Evolutionary conservation across 106 monocot genomes (phyloP).

Genomic region (Xerophyta viscosa): DNA sequence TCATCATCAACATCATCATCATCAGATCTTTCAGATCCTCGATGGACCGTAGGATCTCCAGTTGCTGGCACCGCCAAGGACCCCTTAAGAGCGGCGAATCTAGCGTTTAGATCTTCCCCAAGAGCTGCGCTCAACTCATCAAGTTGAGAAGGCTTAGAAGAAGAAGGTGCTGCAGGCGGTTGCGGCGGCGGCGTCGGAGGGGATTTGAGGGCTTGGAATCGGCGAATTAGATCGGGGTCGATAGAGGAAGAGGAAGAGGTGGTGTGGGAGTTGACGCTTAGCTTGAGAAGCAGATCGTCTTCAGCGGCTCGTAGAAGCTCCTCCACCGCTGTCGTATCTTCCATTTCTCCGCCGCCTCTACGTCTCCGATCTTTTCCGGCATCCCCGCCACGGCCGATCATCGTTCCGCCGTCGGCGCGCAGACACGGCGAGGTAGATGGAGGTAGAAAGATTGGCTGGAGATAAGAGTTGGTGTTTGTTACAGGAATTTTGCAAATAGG

Average conservation of each 20-base stretch:
- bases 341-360: too few relatives aligned
- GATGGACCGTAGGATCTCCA: not conserved
- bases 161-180: not conserved
- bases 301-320: conserved; percentile 1
- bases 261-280: conserved; percentile 31
- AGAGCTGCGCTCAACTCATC: not conserved
- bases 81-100: conserved; percentile 62
- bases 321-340: conserved; percentile 3
- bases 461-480: too few relatives aligned
- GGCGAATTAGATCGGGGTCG: conserved; percentile 56
- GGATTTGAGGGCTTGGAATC: conserved; percentile 64
- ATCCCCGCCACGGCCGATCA: too few relatives aligned
- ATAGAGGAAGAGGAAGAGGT: conserved; percentile 16
- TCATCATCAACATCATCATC: conserved; percentile 3
- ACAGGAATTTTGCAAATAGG: too few relatives aligned
- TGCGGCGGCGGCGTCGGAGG: not conserved
- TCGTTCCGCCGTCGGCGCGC: too few relatives aligned
- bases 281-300: conserved; percentile 5
- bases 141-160: not conserved
- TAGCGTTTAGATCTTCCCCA: conserved; percentile 38
- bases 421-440: too few relatives aligned
- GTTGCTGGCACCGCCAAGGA: not conserved
- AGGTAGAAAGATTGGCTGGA: too few relatives aligned
- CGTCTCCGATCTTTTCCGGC: too few relatives aligned
- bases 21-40: not conserved